A percentile compares a stretch with the other conserved stretches of the same genome.
Evolutionary conservation across 2,329 filamentous ascomycete species (phyloP).

Genomic region (Chaetomiaceae sp.): DNA sequence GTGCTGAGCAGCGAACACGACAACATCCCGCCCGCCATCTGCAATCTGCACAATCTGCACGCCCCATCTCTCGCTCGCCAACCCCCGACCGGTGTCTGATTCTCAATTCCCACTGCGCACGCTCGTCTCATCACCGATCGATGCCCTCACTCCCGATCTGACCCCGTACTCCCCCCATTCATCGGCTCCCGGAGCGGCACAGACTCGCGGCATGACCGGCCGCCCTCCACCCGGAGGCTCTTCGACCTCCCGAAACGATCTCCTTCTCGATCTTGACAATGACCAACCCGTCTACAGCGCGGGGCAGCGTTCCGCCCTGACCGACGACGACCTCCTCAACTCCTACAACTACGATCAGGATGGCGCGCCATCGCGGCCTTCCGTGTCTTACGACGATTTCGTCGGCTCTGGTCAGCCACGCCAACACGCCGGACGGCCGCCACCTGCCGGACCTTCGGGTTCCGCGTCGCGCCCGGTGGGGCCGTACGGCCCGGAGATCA

Average conservation of each 20-base stretch:
- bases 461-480: slow-evolving; percentile 28
- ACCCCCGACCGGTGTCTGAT: not conserved
- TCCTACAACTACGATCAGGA: slow-evolving; percentile 69
- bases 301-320: slow-evolving; percentile 62
- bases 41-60: not conserved
- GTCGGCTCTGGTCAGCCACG: slow-evolving; percentile 62
- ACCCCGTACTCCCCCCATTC: not conserved
- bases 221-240: slow-evolving; percentile 49
- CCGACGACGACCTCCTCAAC: slow-evolving; percentile 74
- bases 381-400: slow-evolving; percentile 92
- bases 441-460: slow-evolving; percentile 22
- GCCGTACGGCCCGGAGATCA: slow-evolving; percentile 40
- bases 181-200: slow-evolving; percentile 22
- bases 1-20: slow-evolving; percentile 16
- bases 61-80: not conserved
- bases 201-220: slow-evolving; percentile 56
- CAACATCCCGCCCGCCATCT: not conserved
- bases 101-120: not conserved
- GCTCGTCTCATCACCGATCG: not conserved
- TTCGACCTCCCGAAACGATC: slow-evolving; percentile 48
- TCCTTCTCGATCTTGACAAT: slow-evolving; percentile 71
- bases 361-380: slow-evolving; percentile 64
- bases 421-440: slow-evolving; percentile 42
- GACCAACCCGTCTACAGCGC: slow-evolving; percentile 66
- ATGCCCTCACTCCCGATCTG: slow-evolving; percentile 7